Conservation (phyloP, 2,329 filamentous ascomycete genomes). For the Penicillium decumbens region DNA sequence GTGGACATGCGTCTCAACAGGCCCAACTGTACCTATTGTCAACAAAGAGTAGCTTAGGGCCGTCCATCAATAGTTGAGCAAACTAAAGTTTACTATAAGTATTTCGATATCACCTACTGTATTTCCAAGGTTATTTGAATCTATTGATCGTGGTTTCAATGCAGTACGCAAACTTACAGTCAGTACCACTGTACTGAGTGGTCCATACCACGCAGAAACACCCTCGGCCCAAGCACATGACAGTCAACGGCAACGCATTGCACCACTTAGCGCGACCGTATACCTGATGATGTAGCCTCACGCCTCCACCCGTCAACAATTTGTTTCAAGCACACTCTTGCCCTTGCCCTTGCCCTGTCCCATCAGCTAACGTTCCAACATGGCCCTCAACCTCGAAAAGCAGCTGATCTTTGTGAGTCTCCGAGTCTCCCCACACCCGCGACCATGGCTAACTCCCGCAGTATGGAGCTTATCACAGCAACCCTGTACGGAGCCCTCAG, state of each 20-base stretch:
- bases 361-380: conserved; percentile 17
- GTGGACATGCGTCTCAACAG: too few relatives aligned
- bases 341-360: neutral
- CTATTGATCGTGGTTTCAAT: neutral
- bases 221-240: conserved; percentile 18
- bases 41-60: too few relatives aligned
- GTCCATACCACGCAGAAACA: conserved; percentile 11
- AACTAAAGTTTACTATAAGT: neutral
- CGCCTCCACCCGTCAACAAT: conserved; percentile 6
- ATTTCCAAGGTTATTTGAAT: neutral
- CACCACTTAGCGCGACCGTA: conserved; percentile 16
- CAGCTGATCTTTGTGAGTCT: conserved; percentile 60
- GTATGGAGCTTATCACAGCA: conserved; percentile 65
- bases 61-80: too few relatives aligned
- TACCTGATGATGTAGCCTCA: conserved; percentile 13
- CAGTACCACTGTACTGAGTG: neutral
- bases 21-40: too few relatives aligned
- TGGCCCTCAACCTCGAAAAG: conserved; percentile 59
- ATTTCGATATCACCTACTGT: neutral
- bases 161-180: conserved; percentile 1
- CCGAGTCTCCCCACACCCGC: conserved; percentile 10
- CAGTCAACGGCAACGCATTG: conserved; percentile 3
- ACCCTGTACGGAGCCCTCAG: conserved; percentile 47
- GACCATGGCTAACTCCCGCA: conserved; percentile 31
- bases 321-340: conserved; percentile 2